Conservation (phyloP, 164 flowering plant species). For the Dillenia suffruticosa region DNA sequence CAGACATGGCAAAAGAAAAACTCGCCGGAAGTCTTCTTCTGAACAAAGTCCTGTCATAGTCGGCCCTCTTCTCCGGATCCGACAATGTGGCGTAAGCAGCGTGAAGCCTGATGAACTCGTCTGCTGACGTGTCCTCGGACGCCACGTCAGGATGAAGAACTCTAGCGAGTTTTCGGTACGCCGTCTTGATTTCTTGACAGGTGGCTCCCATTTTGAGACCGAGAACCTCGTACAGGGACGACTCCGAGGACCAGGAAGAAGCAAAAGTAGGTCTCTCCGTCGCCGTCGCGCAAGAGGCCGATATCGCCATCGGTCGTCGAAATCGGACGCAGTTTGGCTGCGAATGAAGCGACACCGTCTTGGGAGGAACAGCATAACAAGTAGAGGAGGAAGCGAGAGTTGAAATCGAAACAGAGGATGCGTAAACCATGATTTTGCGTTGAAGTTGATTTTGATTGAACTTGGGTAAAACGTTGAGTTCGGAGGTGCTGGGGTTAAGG, state of each 20-base stretch:
- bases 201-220: conserved; percentile 55
- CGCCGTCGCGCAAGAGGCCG: too few species aligned
- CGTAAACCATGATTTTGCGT: too few species aligned
- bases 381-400: too few species aligned
- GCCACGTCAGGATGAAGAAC: conserved; percentile 57
- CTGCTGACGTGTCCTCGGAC: conserved; percentile 19
- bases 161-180: conserved; percentile 59
- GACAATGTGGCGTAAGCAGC: conserved; percentile 36
- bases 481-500: too few species aligned
- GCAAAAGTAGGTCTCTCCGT: too few species aligned
- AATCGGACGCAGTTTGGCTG: too few species aligned
- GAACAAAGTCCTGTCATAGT: conserved; percentile 25
- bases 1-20: not conserved
- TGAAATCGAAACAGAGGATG: too few species aligned
- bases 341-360: too few species aligned
- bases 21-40: not conserved
- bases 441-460: too few species aligned
- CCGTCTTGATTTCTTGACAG: conserved; percentile 58
- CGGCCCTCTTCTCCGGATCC: conserved; percentile 32
- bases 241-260: conserved; percentile 1
- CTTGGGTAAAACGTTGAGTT: too few species aligned
- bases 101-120: conserved; percentile 29
- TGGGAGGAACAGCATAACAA: too few species aligned
- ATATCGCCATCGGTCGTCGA: too few species aligned
- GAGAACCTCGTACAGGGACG: conserved; percentile 67